These are phyloP conservation scores for Candida sanyaensis DNA, from an alignment of 1,139 yeast genomes.

Conservation along the genomic window DNA sequence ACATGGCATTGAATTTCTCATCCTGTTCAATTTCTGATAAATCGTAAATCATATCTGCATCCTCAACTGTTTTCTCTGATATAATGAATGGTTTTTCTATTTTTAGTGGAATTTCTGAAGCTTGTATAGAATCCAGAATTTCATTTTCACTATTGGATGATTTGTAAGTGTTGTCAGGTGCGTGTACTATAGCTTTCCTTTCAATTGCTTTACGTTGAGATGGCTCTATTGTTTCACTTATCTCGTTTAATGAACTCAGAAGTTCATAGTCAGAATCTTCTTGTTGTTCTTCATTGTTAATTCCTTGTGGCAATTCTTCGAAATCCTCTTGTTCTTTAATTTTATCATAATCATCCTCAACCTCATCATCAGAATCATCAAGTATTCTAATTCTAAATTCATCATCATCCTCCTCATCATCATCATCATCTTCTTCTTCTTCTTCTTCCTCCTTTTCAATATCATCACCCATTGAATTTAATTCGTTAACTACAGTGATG, in stretches of 20 bases:
- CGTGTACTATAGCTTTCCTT: neutral
- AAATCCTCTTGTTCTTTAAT: neutral
- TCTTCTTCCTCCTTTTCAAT: neutral
- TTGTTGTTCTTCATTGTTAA: neutral
- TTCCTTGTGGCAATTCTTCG: neutral
- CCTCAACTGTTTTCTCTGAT: slow-evolving; percentile 8
- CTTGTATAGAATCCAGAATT: neutral
- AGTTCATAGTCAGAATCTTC: neutral
- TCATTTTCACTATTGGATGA: neutral
- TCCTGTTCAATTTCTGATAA: slow-evolving; percentile 33
- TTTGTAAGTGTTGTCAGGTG: neutral
- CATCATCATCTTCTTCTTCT: neutral
- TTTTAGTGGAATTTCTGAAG: neutral
- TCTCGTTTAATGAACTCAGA: neutral
- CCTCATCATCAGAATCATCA: neutral
- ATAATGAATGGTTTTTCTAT: neutral
- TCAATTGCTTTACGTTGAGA: neutral
- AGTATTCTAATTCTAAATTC: neutral
- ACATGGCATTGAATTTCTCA: slow-evolving; percentile 16
- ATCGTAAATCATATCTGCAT: slow-evolving; percentile 18
- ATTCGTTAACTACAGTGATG: neutral
- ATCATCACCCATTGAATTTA: neutral
- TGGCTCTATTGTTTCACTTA: neutral
- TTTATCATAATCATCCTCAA: neutral
- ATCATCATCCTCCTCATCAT: slow-evolving; percentile 1